These are phyloP conservation scores for Russula brevipes DNA, from an alignment of 768 basidiomycete genomes.

Conservation along the genomic window DNA sequence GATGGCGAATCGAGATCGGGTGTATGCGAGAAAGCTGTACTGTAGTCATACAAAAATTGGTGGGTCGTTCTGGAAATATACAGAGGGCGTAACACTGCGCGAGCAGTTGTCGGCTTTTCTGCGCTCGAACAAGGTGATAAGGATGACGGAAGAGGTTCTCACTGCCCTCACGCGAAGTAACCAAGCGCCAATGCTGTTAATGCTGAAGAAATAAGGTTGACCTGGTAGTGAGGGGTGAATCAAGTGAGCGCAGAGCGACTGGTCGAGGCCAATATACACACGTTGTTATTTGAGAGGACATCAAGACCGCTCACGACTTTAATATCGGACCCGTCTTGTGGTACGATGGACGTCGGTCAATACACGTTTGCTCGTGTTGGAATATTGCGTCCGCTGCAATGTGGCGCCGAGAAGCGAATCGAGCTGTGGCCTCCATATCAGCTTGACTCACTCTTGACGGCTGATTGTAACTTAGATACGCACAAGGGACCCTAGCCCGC, in stretches of 20 bases:
- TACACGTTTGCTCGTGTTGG: slow-evolving; percentile 52
- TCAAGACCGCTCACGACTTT: slow-evolving; percentile 59
- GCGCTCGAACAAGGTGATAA: too few relatives aligned
- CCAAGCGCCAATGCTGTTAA: slow-evolving; percentile 23
- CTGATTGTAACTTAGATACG: slow-evolving; percentile 27
- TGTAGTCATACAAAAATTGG: slow-evolving; percentile 10
- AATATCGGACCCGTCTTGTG: slow-evolving; percentile 38
- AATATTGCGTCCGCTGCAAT: slow-evolving; percentile 75
- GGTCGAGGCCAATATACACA: slow-evolving; percentile 30
- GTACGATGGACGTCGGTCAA: slow-evolving; percentile 48
- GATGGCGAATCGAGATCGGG: too few relatives aligned
- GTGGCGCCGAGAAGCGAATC: slow-evolving; percentile 89
- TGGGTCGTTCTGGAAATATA: slow-evolving; percentile 2
- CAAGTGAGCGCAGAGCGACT: background rate
- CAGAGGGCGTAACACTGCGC: slow-evolving; percentile 10
- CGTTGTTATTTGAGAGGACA: slow-evolving; percentile 81
- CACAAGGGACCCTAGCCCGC: slow-evolving; percentile 77
- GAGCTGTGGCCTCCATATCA: slow-evolving; percentile 39
- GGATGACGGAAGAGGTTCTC: background rate
- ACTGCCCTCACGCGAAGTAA: slow-evolving; percentile 16
- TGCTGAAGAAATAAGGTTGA: slow-evolving; percentile 26
- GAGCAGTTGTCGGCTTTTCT: background rate
- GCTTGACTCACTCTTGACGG: too few relatives aligned
- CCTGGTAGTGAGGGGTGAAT: background rate
- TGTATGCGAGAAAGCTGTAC: background rate